Conservation (phyloP, 2,329 filamentous ascomycete genomes). For the Capronia coronata region DNA sequence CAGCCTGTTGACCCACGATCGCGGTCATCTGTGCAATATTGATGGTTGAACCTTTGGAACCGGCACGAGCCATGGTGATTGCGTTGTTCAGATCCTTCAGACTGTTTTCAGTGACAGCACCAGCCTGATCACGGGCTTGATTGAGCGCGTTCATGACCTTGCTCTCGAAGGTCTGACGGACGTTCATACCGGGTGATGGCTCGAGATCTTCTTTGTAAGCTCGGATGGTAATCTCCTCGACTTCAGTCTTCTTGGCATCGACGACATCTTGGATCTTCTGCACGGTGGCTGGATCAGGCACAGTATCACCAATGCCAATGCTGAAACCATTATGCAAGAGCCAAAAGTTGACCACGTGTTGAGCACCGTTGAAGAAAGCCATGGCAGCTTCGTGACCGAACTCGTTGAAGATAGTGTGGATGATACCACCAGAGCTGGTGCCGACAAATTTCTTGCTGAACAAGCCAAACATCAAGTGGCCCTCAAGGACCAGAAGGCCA, state of each 20-base stretch:
- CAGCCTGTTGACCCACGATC: constrained; percentile 93
- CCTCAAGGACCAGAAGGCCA: constrained; percentile 74
- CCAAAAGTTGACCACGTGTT: constrained; percentile 96
- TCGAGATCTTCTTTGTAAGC: constrained; percentile 86
- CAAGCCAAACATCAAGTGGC: constrained; percentile 83
- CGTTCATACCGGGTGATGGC: constrained; percentile 94
- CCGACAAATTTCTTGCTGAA: constrained; percentile 92
- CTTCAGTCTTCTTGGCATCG: constrained; percentile 71
- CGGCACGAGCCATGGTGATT: constrained; percentile 90
- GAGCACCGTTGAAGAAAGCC: constrained; percentile 90
- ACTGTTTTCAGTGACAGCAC: constrained; percentile 84
- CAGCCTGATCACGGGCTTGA: constrained; percentile 90
- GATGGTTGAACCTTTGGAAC: constrained; percentile 97
- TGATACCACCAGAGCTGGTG: constrained; percentile 79
- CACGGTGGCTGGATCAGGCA: constrained; percentile 81
- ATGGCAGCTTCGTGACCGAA: constrained; percentile 79
- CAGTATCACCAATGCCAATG: constrained; percentile 96
- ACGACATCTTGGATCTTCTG: constrained; percentile 77
- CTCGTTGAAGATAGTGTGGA: constrained; percentile 96
- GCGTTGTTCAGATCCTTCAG: constrained; percentile 95
- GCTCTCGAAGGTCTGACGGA: constrained; percentile 96
- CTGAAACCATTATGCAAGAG: constrained; percentile 92
- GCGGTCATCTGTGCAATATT: constrained; percentile 99
- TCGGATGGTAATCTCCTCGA: constrained; percentile 64
- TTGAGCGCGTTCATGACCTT: constrained; percentile 93